These are phyloP conservation scores for Magnusiomyces suaveolens DNA, from an alignment of 1,139 yeast genomes.

Conservation along the genomic window DNA sequence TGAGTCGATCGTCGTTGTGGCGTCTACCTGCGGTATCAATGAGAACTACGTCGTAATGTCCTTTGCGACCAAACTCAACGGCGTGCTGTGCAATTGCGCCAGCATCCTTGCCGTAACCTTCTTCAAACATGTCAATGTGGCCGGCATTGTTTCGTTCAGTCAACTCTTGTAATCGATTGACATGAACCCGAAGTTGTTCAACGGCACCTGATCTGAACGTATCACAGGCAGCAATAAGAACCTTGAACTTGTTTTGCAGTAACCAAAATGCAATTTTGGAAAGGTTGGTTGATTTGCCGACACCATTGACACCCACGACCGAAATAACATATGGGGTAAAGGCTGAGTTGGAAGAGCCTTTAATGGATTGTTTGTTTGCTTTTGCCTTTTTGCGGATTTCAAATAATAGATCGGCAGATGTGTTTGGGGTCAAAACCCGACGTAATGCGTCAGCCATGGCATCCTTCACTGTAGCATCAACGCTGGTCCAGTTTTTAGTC, in stretches of 20 bases:
- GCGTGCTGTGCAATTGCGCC: constrained; percentile 95
- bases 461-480: constrained; percentile 49
- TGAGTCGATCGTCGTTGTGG: constrained; percentile 86
- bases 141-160: constrained; percentile 44
- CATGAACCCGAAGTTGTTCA: constrained; percentile 91
- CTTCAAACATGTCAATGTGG: constrained; percentile 74
- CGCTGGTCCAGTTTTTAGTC: constrained; percentile 57
- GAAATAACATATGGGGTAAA: constrained; percentile 77
- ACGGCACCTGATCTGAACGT: constrained; percentile 98
- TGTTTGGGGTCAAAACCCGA: constrained; percentile 81
- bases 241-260: constrained; percentile 76
- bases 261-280: constrained; percentile 95
- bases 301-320: constrained; percentile 96
- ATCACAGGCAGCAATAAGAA: constrained; percentile 92
- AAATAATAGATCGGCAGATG: constrained; percentile 76
- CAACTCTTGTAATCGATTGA: constrained; percentile 62
- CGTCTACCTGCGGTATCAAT: constrained; percentile 98
- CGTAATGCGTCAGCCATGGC: constrained; percentile 69
- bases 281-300: constrained; percentile 90
- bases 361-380: constrained; percentile 26
- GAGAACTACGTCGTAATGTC: constrained; percentile 71
- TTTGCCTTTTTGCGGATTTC: constrained; percentile 54
- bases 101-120: constrained; percentile 95
- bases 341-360: constrained; percentile 21
- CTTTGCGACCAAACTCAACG: constrained; percentile 58